Evolutionary conservation across 495 filamentous ascomycete genomes (phyloP).

Genomic region (Penicillium egyptiacum): DNA sequence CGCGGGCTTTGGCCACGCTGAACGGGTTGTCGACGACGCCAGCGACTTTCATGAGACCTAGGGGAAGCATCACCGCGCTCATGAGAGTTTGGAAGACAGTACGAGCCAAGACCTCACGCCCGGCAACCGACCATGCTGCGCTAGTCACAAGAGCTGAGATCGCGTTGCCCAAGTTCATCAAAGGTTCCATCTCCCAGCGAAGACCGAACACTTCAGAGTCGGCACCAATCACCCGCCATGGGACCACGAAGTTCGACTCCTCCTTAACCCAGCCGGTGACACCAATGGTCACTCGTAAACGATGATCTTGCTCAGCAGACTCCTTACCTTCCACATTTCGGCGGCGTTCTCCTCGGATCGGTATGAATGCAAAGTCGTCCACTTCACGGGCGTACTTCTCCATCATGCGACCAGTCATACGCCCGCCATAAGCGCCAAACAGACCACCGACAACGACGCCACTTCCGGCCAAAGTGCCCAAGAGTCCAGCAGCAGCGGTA

Average conservation of each 20-base stretch:
- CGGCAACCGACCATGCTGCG: conserved; percentile 74
- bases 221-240: conserved; percentile 72
- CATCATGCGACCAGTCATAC: conserved; percentile 84
- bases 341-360: conserved; percentile 54
- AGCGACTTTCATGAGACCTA: conserved; percentile 73
- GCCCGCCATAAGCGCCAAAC: conserved; percentile 86
- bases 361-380: conserved; percentile 85
- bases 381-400: conserved; percentile 84
- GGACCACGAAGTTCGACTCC: conserved; percentile 64
- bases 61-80: conserved; percentile 71
- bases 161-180: conserved; percentile 73
- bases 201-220: conserved; percentile 79
- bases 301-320: conserved; percentile 53
- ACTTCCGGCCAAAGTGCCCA: conserved; percentile 77
- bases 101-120: conserved; percentile 71
- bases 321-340: conserved; percentile 46
- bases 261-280: conserved; percentile 80
- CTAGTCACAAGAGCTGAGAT: conserved; percentile 73
- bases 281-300: conserved; percentile 78
- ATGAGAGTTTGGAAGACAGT: conserved; percentile 78
- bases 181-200: conserved; percentile 75
- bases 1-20: conserved; percentile 73
- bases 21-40: conserved; percentile 89
- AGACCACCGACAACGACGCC: conserved; percentile 75
- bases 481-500: conserved; percentile 72